These are phyloP conservation scores for Aspergillus sp. DNA, from an alignment of 2,329 filamentous ascomycete species.

Conservation along the genomic window DNA sequence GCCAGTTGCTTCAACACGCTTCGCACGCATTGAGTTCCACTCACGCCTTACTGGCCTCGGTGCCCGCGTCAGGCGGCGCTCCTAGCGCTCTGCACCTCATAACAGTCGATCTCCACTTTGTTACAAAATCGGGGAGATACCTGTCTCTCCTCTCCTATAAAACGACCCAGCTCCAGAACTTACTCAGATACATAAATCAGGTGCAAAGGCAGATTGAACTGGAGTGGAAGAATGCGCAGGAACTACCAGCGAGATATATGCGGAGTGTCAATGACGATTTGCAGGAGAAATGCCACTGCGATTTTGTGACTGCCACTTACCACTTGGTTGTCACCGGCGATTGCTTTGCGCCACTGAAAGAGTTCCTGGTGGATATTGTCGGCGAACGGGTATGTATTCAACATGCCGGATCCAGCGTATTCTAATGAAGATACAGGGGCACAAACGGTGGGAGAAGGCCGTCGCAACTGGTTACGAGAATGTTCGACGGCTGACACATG, in stretches of 20 bases:
- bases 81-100: constrained; percentile 49
- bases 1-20: constrained; percentile 50
- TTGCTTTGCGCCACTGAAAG: constrained; percentile 62
- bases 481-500: constrained; percentile 67
- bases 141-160: constrained; percentile 78
- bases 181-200: constrained; percentile 76
- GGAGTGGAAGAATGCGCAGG: constrained; percentile 75
- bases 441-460: constrained; percentile 91
- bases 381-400: constrained; percentile 57
- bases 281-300: constrained; percentile 52
- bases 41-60: constrained; percentile 56
- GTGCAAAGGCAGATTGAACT: constrained; percentile 66
- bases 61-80: constrained; percentile 23
- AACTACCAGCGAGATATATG: constrained; percentile 70
- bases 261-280: constrained; percentile 68
- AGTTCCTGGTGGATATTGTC: constrained; percentile 82
- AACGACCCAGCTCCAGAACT: constrained; percentile 75
- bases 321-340: constrained; percentile 79
- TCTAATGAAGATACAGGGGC: constrained; percentile 49
- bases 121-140: constrained; percentile 64
- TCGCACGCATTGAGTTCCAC: constrained; percentile 67
- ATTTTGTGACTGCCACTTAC: constrained; percentile 67
- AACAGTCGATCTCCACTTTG: constrained; percentile 73
- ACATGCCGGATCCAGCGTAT: neutral
- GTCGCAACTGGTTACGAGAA: constrained; percentile 68